A percentile compares a stretch with the other conserved stretches of the same genome.
phyloP scores from a whole-genome alignment of 2,329 filamentous ascomycete species.

The Penicillium sp. region DNA sequence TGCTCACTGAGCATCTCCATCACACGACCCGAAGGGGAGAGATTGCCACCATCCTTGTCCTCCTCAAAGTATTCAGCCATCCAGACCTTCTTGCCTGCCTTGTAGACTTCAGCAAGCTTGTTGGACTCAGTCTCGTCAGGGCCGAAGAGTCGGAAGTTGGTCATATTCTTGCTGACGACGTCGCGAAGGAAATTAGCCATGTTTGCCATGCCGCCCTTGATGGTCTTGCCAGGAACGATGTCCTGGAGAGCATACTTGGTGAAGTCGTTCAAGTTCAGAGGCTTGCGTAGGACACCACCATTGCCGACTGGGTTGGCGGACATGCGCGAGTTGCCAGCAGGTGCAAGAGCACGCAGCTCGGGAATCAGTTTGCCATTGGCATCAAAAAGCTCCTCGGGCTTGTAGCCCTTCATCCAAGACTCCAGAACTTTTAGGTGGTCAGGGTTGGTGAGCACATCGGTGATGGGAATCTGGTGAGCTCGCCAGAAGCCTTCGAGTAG shows the following conservation, averaged over 20 bases:
- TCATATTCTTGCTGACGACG: constrained; percentile 67
- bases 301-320: constrained; percentile 78
- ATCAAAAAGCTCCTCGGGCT: constrained; percentile 74
- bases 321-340: constrained; percentile 71
- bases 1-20: constrained; percentile 89
- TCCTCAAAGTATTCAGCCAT: constrained; percentile 79
- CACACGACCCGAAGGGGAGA: constrained; percentile 70
- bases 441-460: constrained; percentile 70
- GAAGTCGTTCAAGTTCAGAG: constrained; percentile 73
- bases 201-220: constrained; percentile 70
- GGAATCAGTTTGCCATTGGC: constrained; percentile 66
- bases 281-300: constrained; percentile 70
- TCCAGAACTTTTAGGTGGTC: constrained; percentile 72
- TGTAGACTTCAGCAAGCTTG: constrained; percentile 74
- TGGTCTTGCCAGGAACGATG: constrained; percentile 63
- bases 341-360: constrained; percentile 69
- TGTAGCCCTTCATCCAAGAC: constrained; percentile 77
- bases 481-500: constrained; percentile 79
- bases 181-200: constrained; percentile 72
- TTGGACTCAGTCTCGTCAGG: constrained; percentile 84
- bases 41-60: constrained; percentile 75
- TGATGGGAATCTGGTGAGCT: constrained; percentile 77
- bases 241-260: constrained; percentile 69
- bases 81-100: constrained; percentile 80
- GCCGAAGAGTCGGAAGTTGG: constrained; percentile 76